Percentiles rank a stretch among this genome's conserved stretches.
These are phyloP conservation scores for Adansonia rubrostipa DNA, from an alignment of 441 rosid genomes.

Conservation along the genomic window DNA sequence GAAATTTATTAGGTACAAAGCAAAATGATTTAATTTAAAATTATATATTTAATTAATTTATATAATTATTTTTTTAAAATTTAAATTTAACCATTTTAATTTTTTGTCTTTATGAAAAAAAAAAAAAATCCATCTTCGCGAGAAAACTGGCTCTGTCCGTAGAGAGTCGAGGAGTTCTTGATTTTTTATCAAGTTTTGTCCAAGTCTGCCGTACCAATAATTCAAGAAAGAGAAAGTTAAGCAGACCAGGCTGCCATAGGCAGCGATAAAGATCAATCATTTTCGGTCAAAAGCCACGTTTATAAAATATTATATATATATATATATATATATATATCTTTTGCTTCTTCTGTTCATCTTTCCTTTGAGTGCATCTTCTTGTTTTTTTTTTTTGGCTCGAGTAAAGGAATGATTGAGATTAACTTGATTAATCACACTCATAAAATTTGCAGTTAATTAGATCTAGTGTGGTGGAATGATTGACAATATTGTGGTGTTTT, in stretches of 20 bases:
- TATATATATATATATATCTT: not conserved
- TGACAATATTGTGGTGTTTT: not conserved
- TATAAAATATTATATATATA: not conserved
- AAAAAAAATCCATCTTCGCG: not conserved
- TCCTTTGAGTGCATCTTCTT: too few relatives aligned
- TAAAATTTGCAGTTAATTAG: not conserved
- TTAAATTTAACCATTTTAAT: too few relatives aligned
- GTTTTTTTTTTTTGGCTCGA: not conserved
- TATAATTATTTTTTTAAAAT: too few relatives aligned
- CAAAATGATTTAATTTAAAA: too few relatives aligned
- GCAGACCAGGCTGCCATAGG: too few relatives aligned
- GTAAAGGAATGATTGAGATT: slow-evolving; percentile 11
- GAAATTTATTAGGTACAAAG: not conserved
- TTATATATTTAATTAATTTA: too few relatives aligned
- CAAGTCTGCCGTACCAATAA: slow-evolving; percentile 24
- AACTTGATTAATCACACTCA: not conserved
- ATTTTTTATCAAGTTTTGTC: slow-evolving; percentile 17
- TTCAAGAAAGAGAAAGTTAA: slow-evolving; percentile 20
- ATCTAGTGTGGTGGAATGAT: not conserved
- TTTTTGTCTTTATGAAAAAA: too few relatives aligned
- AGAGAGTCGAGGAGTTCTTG: not conserved
- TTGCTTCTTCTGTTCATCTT: not conserved
- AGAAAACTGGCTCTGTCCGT: not conserved
- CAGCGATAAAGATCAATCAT: not conserved
- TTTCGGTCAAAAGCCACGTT: slow-evolving; percentile 31